A percentile compares a stretch with the other conserved stretches of the same genome.
These are phyloP conservation scores for Geotrichum aggregatum DNA, from an alignment of 1,139 yeast genomes.

Conservation along the genomic window DNA sequence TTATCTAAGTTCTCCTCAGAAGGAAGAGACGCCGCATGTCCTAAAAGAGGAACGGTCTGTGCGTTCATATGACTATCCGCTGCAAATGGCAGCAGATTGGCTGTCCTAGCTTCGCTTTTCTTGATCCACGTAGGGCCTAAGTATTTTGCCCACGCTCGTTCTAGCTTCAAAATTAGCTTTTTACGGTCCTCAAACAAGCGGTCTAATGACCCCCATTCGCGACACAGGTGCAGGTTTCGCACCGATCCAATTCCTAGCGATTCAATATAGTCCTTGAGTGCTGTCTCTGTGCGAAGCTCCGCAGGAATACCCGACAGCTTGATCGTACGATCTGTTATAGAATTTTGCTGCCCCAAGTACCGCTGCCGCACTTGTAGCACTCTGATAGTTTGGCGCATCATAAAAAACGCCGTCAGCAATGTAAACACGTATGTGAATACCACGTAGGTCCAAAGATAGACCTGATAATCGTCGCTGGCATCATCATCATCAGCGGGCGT, in stretches of 20 bases:
- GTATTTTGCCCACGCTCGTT: slow-evolving; percentile 73
- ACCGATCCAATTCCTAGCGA: slow-evolving; percentile 76
- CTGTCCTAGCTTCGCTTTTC: background rate
- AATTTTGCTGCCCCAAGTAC: slow-evolving; percentile 81
- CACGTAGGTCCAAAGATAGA: slow-evolving; percentile 70
- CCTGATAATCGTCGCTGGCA: slow-evolving; percentile 32
- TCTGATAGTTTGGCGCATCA: slow-evolving; percentile 63
- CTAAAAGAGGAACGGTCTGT: slow-evolving; percentile 16
- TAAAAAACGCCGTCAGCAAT: slow-evolving; percentile 54
- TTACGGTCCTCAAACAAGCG: slow-evolving; percentile 58
- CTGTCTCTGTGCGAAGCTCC: slow-evolving; percentile 63
- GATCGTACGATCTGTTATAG: slow-evolving; percentile 89
- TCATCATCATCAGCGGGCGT: slow-evolving; percentile 17
- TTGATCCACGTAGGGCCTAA: slow-evolving; percentile 43
- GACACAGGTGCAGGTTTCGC: slow-evolving; percentile 67
- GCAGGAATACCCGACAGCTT: slow-evolving; percentile 89
- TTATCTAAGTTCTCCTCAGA: slow-evolving; percentile 17
- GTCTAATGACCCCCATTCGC: slow-evolving; percentile 79
- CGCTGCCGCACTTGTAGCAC: slow-evolving; percentile 76
- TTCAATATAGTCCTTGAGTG: slow-evolving; percentile 69
- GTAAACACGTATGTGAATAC: slow-evolving; percentile 85
- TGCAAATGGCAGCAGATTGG: slow-evolving; percentile 14
- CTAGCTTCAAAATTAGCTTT: slow-evolving; percentile 53
- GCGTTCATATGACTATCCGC: slow-evolving; percentile 12
- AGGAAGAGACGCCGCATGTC: slow-evolving; percentile 18